A percentile compares a stretch with the other conserved stretches of the same genome.
These are phyloP conservation scores for Vishniacozyma victoriae DNA, from an alignment of 768 basidiomycete species.

Conservation along the genomic window DNA sequence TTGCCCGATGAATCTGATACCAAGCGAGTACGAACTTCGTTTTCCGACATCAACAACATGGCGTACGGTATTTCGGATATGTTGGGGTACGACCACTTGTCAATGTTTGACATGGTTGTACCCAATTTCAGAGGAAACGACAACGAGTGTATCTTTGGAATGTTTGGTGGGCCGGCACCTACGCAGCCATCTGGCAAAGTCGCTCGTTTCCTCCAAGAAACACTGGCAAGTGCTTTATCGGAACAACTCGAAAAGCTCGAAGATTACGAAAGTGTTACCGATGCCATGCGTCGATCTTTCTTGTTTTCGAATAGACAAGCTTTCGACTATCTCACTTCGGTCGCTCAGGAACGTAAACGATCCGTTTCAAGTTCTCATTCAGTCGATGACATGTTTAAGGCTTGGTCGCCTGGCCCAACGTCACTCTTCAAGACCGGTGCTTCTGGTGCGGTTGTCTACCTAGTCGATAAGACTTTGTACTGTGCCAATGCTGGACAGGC, in stretches of 20 bases:
- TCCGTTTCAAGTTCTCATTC: constrained; percentile 58
- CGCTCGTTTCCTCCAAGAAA: constrained; percentile 77
- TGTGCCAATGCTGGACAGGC: constrained; percentile 86
- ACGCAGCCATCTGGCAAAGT: constrained; percentile 51
- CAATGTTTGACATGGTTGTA: constrained; percentile 87
- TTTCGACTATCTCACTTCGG: constrained; percentile 55
- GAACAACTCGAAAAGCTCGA: constrained; percentile 56
- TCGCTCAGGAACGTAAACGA: constrained; percentile 56
- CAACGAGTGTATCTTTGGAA: constrained; percentile 85
- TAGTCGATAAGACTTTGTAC: constrained; percentile 70
- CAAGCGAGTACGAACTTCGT: constrained; percentile 83
- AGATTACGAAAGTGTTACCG: constrained; percentile 56
- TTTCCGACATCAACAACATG: constrained; percentile 82
- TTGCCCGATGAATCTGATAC: constrained; percentile 63
- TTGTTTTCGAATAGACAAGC: constrained; percentile 75
- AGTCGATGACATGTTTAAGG: constrained; percentile 17
- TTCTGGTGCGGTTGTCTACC: constrained; percentile 79
- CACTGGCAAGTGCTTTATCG: constrained; percentile 62
- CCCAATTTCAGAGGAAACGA: constrained; percentile 70
- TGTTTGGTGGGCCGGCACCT: constrained; percentile 77
- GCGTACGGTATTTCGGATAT: constrained; percentile 94
- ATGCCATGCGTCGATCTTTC: constrained; percentile 83
- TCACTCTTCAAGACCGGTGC: constrained; percentile 65
- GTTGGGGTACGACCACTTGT: constrained; percentile 73
- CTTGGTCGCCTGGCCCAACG: constrained; percentile 18